phyloP scores from a whole-genome alignment of 2,329 filamentous ascomycete species.

The Colletotrichum echinochloae region DNA sequence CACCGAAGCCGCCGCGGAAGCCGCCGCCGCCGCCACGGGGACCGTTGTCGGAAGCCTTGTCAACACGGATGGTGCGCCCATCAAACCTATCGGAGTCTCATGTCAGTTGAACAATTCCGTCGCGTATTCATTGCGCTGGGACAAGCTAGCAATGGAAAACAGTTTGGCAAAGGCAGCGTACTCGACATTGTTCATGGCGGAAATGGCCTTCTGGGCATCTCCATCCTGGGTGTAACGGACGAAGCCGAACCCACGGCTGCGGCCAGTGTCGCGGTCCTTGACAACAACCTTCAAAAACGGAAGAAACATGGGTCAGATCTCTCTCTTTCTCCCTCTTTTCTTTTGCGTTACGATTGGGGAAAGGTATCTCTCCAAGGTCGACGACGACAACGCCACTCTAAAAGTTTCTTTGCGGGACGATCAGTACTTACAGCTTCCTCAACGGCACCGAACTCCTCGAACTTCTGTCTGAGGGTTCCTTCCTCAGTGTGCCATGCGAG shows the following conservation, averaged over 20 bases:
- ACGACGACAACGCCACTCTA: conserved; percentile 16
- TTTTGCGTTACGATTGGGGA: conserved; percentile 12
- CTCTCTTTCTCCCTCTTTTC: conserved; percentile 11
- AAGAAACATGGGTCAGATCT: conserved; percentile 42
- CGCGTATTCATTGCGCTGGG: conserved; percentile 36
- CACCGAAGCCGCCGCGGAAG: conserved; percentile 55
- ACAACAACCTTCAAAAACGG: conserved; percentile 80
- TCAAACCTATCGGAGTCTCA: conserved; percentile 76
- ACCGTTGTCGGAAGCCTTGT: conserved; percentile 89
- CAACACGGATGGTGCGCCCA: conserved; percentile 92
- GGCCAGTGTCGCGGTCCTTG: conserved; percentile 95
- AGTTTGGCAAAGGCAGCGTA: conserved; percentile 60
- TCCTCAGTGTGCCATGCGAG: conserved; percentile 99
- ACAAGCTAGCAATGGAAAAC: conserved; percentile 41
- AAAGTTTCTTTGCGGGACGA: conserved; percentile 40
- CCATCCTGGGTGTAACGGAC: conserved; percentile 85
- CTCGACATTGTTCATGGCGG: conserved; percentile 89
- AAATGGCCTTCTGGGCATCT: conserved; percentile 82
- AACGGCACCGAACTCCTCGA: conserved; percentile 89
- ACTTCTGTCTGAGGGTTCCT: conserved; percentile 85
- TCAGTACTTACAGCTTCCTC: conserved; percentile 88
- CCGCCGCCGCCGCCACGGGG: conserved; percentile 67
- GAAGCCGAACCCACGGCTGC: conserved; percentile 97
- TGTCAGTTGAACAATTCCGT: conserved; percentile 2
- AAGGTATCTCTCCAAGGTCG: conserved; percentile 22